Evolutionary conservation across 345 rosid genomes (phyloP).

Genomic region (Salix exigua): DNA sequence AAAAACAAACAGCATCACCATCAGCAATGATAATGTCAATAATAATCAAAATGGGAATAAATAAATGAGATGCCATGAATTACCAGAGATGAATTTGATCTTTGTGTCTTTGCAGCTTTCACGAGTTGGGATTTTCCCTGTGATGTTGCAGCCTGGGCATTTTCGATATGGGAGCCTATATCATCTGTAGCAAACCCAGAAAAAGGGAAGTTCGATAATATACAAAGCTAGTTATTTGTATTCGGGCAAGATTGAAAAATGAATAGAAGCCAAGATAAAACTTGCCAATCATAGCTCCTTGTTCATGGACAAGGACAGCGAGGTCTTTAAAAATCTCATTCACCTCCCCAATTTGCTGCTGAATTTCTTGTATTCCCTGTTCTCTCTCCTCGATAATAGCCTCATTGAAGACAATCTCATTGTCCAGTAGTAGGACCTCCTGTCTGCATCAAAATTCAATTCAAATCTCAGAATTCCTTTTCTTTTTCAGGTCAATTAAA

Average conservation of each 20-base stretch:
- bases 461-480: background rate
- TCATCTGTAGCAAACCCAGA: conserved; percentile 54
- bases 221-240: background rate
- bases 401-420: conserved; percentile 86
- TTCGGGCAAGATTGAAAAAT: background rate
- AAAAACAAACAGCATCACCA: background rate
- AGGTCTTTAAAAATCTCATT: conserved; percentile 91
- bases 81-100: conserved; percentile 94
- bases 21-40: background rate
- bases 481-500: background rate
- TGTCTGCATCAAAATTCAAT: conserved; percentile 50
- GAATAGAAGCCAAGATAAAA: conserved; percentile 13
- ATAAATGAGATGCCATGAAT: background rate
- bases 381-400: conserved; percentile 94
- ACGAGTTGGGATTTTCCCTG: conserved; percentile 74
- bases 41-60: background rate
- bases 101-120: conserved; percentile 78
- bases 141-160: conserved; percentile 65
- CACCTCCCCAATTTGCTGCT: conserved; percentile 94
- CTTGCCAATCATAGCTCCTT: conserved; percentile 83
- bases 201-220: background rate
- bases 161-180: conserved; percentile 67
- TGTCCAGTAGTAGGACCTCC: conserved; percentile 74
- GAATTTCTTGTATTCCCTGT: conserved; percentile 88
- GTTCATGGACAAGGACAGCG: conserved; percentile 88